These are phyloP conservation scores for Saturnispora gosingensis DNA, from an alignment of 805 yeast genomes.

Conservation along the genomic window DNA sequence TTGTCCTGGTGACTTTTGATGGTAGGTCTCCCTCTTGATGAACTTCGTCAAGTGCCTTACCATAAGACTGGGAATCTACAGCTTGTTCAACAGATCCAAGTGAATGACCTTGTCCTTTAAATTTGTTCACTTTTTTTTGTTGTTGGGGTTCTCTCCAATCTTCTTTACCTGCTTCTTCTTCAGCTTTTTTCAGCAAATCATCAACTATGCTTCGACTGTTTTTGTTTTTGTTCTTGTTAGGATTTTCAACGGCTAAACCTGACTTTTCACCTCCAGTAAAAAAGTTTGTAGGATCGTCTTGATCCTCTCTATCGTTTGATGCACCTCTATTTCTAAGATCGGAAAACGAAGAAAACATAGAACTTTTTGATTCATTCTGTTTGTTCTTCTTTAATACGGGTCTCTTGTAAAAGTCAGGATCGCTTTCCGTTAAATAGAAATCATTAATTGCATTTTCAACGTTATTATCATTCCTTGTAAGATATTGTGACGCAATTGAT, in stretches of 20 bases:
- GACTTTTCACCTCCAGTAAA: slow-evolving; percentile 65
- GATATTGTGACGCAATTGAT: slow-evolving; percentile 31
- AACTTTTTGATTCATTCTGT: slow-evolving; percentile 2
- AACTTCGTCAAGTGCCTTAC: slow-evolving; percentile 21
- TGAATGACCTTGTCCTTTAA: slow-evolving; percentile 45
- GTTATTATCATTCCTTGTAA: slow-evolving; percentile 25
- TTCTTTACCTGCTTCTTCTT: slow-evolving; percentile 48
- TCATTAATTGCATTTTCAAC: slow-evolving; percentile 21
- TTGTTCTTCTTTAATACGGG: slow-evolving; percentile 1
- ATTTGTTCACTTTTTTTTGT: slow-evolving; percentile 24
- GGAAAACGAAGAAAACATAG: slow-evolving; percentile 26
- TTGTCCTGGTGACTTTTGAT: slow-evolving; percentile 61
- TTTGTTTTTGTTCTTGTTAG: slow-evolving; percentile 31
- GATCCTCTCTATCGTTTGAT: slow-evolving; percentile 21
- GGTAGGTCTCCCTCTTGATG: slow-evolving; percentile 12
- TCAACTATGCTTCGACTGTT: slow-evolving; percentile 37
- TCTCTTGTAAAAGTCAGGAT: slow-evolving; percentile 3
- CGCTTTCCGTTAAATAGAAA: slow-evolving; percentile 15
- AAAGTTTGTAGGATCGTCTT: slow-evolving; percentile 31
- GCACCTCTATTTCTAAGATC: slow-evolving; percentile 27
- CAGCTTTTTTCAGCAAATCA: slow-evolving; percentile 59
- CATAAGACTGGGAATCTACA: slow-evolving; percentile 21
- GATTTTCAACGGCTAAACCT: slow-evolving; percentile 72
- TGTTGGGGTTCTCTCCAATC: slow-evolving; percentile 22
- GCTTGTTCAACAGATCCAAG: slow-evolving; percentile 39